Base-by-base conservation (phyloP, 108 stramenopile species). In the Nitzschia sp. region DNA sequence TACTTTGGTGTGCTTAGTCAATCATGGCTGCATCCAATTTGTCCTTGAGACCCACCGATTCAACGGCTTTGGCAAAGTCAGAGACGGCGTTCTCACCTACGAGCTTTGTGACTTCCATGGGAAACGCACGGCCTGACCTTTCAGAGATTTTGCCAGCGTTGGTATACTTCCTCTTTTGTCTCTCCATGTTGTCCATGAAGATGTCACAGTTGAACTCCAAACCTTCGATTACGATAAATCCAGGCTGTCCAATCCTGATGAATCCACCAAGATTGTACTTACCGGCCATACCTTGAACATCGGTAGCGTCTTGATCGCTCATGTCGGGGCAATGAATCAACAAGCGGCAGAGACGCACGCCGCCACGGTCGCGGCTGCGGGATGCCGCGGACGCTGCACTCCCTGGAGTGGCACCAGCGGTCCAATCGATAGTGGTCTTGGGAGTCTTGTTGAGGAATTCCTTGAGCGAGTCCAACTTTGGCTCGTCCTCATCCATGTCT, bases 211-310 rank as follows among this genome's bases (percentile, higher is more conserved):
- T 74, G 56, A 66, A 64, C 69, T 88, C 82, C 54, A 60, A 45
- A 36, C 87, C 87, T 73, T 88, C 87, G 22, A 88, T 66, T 16
- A 88, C 52, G 25, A 88, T 78, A 16, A 85, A 48, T 1, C 87
- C 87, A 2, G 87, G 81, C 73, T 80, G 81, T 16, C 87, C 87
- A 59, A 69, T 62, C 61, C 84, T 82, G 26, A 72, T 72, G 75
- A 78, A 88, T 53, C 87, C 87, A 28, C 87, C 87, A 22, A 88
- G 60, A 25, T 85, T 81, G 58, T 83, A 81, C 38, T 88, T 76
- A 4, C 66, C 54, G 45, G 87, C 75, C 68, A 69, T 69, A 3
- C 53, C 66, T 36, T 76, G 66, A 28, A 76, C 56, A 16, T 69
- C 75, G 17, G 45, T 52, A 34, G 68, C 68, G 28, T 69, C 67